Base-by-base conservation (phyloP, 345 rosid genomes). In the Microcos paniculata region DNA sequence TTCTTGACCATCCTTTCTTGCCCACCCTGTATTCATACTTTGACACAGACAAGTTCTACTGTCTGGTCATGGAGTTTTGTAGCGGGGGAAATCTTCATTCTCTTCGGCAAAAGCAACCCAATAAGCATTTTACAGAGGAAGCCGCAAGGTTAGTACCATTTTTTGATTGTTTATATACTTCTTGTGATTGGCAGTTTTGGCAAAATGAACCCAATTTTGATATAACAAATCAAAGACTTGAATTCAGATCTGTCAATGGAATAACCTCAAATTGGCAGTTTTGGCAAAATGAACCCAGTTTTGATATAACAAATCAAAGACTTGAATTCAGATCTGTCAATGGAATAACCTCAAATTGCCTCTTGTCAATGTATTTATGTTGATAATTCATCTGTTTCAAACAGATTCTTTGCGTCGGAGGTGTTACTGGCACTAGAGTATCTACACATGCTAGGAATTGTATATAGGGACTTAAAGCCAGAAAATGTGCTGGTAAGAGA, bases 401-500 rank as follows among this genome's bases (percentile, higher is more conserved):
- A 62, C 87, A 92, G 98, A 85, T 90, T 94, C 77, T 94, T 79
- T 82, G 97, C 98, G 59, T 91, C 95, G 26, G 98, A 94, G 83
- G 94, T 94, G 80, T 71, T 94, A 52, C 78, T 94, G 73, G 98
- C 98, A 11, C 90, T 94, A 21, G 97, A 92, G 82, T 94, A 94
- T 62, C 81, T 94, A 43, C 98, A 92, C 87, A 94, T 94, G 98
- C 88, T 92, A 51, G 98, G 98, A 28, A 89, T 94, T 12, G 98
- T 94, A 2, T 94, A 94, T 76, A 87, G 97, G 63, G 98, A 94
- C 65, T 80, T 91, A 77, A 94, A 94, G 82, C 98, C 97, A 57
- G 98, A 94, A 79, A 94, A 94, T 66, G 93, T 94, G 21, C 87
- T 92, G 8, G 95, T 94, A 28, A 82, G 97, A 80, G 95, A 89